These are phyloP conservation scores for Alternaria arborescens DNA, from an alignment of 2,329 filamentous ascomycete species.

Conservation along the genomic window DNA sequence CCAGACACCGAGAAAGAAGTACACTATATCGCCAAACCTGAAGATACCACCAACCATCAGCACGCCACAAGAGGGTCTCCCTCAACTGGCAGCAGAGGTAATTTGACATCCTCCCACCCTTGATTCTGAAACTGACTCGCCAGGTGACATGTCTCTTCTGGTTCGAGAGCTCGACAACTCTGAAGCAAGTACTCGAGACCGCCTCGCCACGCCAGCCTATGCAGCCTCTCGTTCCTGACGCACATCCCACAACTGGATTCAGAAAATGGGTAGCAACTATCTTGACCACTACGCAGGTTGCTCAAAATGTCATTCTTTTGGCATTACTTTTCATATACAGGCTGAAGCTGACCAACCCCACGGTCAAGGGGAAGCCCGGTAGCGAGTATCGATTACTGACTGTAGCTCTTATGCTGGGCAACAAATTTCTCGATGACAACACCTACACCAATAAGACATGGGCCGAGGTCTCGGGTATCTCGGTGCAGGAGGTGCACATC, in stretches of 20 bases:
- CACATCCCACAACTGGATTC: slow-evolving; percentile 80
- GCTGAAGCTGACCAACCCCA: slow-evolving; percentile 87
- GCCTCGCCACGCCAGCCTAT: slow-evolving; percentile 54
- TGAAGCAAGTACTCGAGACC: slow-evolving; percentile 76
- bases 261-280: slow-evolving; percentile 94
- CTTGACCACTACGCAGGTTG: slow-evolving; percentile 92
- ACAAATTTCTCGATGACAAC: slow-evolving; percentile 98
- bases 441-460: slow-evolving; percentile 99
- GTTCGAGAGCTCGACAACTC: slow-evolving; percentile 87
- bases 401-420: slow-evolving; percentile 95
- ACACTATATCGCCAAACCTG: slow-evolving; percentile 47
- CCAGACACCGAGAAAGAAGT: slow-evolving; percentile 42
- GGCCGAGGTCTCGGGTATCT: slow-evolving; percentile 96
- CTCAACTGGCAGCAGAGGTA: slow-evolving; percentile 54
- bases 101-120: slow-evolving; percentile 10
- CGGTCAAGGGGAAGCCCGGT: slow-evolving; percentile 87
- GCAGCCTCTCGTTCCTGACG: slow-evolving; percentile 71
- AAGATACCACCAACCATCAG: slow-evolving; percentile 48
- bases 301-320: slow-evolving; percentile 91
- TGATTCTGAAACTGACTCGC: slow-evolving; percentile 19
- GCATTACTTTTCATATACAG: slow-evolving; percentile 93
- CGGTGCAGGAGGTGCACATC: slow-evolving; percentile 93
- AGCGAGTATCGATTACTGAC: slow-evolving; percentile 94
- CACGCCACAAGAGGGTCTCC: slow-evolving; percentile 51
- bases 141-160: slow-evolving; percentile 97